Evolutionary conservation across 2,329 filamentous ascomycete genomes (phyloP), one percentile per base, ranked within the genome.

Genomic region (Lecanosticta acicola): DNA sequence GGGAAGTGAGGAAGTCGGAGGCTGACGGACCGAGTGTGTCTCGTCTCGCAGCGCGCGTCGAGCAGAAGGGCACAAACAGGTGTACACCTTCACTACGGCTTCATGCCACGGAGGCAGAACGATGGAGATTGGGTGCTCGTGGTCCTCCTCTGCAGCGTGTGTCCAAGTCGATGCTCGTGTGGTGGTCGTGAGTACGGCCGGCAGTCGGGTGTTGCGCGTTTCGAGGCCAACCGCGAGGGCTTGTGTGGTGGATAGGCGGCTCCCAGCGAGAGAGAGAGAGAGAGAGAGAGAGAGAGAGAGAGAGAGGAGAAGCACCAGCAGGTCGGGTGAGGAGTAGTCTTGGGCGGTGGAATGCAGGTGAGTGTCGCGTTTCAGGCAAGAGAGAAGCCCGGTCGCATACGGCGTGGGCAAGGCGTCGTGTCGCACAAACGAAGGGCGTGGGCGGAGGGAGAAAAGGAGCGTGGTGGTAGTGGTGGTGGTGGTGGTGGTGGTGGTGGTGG

Each of bases 311-410:
- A 29, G 24, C 24, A 11, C 7, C 11, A 5, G 24, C 24, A 29
- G 24, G 29, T 45, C 36, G 44, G 38, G 35, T 33, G 44, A 34
- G 19, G 10, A 16, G 17, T 14, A 24, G n/a, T 17, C 10, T 24
- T 16, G 46, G 26, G 18, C 32, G 33, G 29, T 47, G 45, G 45
- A 47, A 46, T 44, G 43, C 40, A 32, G 43, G 34, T 39, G 26
- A 35, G 5, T 29, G 24, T 29, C 24, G 24, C 24, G 24, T 29
- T 29, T 36, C 49, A 45, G 24, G 41, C 29, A 37, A 37, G 24
- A 21, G 17, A 24, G 36, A 41, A 32, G 43, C 33, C 38, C 48
- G 47, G 47, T 46, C 39, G 43, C 43, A 41, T 40, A 29, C 20
- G 13, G 10, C n/a, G 35, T 5, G 37, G 18, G 24, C 11, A 5